Evolutionary conservation across 2,329 filamentous ascomycete genomes (phyloP).

Genomic region (Aspergillus sp.): DNA sequence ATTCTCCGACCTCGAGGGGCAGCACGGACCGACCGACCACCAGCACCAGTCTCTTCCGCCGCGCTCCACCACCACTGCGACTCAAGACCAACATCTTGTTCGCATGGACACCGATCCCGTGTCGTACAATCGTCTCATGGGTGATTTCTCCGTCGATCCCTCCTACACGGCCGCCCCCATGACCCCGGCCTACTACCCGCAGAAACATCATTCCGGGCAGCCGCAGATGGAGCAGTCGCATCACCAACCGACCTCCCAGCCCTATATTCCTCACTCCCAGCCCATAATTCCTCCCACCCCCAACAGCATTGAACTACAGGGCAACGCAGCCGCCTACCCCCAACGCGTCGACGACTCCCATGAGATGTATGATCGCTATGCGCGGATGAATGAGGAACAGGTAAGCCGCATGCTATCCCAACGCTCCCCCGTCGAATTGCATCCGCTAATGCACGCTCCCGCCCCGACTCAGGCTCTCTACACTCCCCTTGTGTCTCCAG

Average conservation of each 20-base stretch:
- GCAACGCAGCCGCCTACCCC: conserved; percentile 39
- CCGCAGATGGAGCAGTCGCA: conserved; percentile 28
- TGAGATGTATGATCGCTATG: conserved; percentile 45
- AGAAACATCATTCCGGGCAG: conserved; percentile 27
- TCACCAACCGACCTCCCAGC: conserved; percentile 20
- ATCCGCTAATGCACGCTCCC: conserved; percentile 16
- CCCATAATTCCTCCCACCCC: conserved; percentile 47
- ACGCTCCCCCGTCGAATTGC: background rate
- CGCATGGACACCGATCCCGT: conserved; percentile 28
- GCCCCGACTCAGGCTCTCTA: conserved; percentile 40
- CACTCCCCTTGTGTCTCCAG: conserved; percentile 50
- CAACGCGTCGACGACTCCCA: conserved; percentile 39
- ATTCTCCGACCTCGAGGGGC: conserved; percentile 41
- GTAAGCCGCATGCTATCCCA: conserved; percentile 22
- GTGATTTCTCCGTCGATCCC: conserved; percentile 34
- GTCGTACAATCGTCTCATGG: conserved; percentile 31
- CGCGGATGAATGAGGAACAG: conserved; percentile 43
- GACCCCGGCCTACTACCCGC: conserved; percentile 31
- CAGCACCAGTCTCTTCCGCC: conserved; percentile 33
- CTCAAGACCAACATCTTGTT: conserved; percentile 21
- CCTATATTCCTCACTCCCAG: conserved; percentile 30
- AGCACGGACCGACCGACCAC: conserved; percentile 34
- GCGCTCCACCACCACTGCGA: conserved; percentile 25
- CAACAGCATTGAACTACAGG: conserved; percentile 49
- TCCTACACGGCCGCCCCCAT: conserved; percentile 30